These are phyloP conservation scores for Lactifluus rugatus DNA, from an alignment of 768 basidiomycete species.

Conservation along the genomic window DNA sequence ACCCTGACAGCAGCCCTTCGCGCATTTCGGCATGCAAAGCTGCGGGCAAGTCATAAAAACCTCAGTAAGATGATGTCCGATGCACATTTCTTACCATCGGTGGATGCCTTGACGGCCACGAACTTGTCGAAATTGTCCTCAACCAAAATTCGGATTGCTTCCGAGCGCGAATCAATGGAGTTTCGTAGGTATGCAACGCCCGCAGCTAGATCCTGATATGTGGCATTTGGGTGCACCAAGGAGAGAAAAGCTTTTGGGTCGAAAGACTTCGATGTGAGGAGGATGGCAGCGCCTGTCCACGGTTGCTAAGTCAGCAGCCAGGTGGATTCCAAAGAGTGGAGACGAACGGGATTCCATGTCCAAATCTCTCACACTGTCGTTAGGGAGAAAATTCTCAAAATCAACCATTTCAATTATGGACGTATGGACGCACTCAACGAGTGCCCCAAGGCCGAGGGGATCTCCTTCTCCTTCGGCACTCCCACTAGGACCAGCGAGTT, in stretches of 20 bases:
- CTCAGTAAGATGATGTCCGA: background rate
- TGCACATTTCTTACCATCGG: conserved; percentile 56
- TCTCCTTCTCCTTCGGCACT: conserved; percentile 52
- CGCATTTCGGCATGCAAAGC: conserved; percentile 90
- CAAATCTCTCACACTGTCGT: conserved; percentile 49
- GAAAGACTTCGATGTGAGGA: conserved; percentile 89
- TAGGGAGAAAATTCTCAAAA: background rate
- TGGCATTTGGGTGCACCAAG: conserved; percentile 86
- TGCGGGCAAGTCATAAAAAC: conserved; percentile 28
- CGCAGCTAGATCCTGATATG: conserved; percentile 78
- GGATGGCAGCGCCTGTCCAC: conserved; percentile 59
- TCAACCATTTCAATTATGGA: background rate
- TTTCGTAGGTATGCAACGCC: conserved; percentile 67
- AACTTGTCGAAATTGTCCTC: conserved; percentile 98
- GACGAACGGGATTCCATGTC: conserved; percentile 70
- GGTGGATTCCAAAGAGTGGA: background rate
- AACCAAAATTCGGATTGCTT: conserved; percentile 89
- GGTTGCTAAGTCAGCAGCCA: conserved; percentile 9
- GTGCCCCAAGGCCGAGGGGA: conserved; percentile 66
- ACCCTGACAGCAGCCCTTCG: conserved; percentile 68
- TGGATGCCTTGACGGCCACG: conserved; percentile 92
- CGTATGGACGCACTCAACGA: conserved; percentile 42
- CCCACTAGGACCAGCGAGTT: conserved; percentile 46
- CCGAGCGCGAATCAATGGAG: conserved; percentile 83
- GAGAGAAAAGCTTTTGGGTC: conserved; percentile 92